phyloP scores from a whole-genome alignment of 2,329 filamentous ascomycete genomes.

The Beauveria asiatica region DNA sequence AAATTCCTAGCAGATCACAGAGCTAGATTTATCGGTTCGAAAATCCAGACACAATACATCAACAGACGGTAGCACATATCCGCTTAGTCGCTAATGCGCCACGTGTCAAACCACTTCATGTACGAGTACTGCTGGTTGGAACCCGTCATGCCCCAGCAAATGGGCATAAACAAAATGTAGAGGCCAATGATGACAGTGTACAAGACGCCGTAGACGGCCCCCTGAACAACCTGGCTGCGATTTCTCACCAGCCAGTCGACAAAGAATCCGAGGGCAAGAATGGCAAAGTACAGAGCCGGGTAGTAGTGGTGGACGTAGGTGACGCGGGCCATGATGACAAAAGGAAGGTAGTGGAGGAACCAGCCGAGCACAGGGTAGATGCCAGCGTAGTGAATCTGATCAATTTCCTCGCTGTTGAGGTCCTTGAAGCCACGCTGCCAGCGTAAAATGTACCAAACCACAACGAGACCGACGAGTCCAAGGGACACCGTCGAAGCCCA shows the following conservation, averaged over 20 bases:
- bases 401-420: slow-evolving; percentile 69
- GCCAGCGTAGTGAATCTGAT: slow-evolving; percentile 90
- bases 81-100: slow-evolving; percentile 65
- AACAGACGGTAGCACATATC: neutral
- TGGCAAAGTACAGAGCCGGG: slow-evolving; percentile 94
- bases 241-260: slow-evolving; percentile 73
- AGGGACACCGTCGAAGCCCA: slow-evolving; percentile 84
- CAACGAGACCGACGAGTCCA: slow-evolving; percentile 60
- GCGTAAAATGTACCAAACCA: slow-evolving; percentile 79
- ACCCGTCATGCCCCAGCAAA: slow-evolving; percentile 94
- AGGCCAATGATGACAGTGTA: slow-evolving; percentile 70
- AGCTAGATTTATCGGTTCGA: neutral
- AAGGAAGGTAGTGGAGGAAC: slow-evolving; percentile 94
- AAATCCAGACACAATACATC: neutral
- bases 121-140: slow-evolving; percentile 76
- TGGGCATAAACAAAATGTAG: slow-evolving; percentile 84
- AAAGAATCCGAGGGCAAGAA: slow-evolving; percentile 80
- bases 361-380: slow-evolving; percentile 88
- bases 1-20: neutral
- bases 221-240: slow-evolving; percentile 55
- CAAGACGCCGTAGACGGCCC: slow-evolving; percentile 61
- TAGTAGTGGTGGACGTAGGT: slow-evolving; percentile 99
- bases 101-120: slow-evolving; percentile 86
- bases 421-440: slow-evolving; percentile 95
- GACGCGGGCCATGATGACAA: slow-evolving; percentile 95